These are phyloP conservation scores for Stephania japonica DNA, from an alignment of 164 flowering plant species.

Conservation along the genomic window DNA sequence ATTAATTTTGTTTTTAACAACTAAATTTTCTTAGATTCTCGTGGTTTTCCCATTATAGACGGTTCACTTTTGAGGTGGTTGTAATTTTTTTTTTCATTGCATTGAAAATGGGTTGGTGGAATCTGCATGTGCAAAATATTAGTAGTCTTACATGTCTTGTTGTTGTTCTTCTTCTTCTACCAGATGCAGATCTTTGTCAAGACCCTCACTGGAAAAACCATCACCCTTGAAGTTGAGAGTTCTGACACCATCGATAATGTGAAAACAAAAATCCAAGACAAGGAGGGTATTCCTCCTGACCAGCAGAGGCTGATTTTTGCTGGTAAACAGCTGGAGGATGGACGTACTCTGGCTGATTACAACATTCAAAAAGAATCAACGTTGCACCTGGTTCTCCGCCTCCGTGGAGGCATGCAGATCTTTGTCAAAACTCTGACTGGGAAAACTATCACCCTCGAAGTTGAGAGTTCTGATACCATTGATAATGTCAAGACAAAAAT, in stretches of 20 bases:
- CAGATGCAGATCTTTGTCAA: constrained; percentile 11
- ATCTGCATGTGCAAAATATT: not conserved
- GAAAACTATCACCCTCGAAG: not conserved
- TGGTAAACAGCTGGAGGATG: not conserved
- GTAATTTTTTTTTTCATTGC: no score
- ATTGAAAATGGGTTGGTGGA: no score
- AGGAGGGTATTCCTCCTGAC: constrained; percentile 49
- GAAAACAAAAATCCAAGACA: constrained; percentile 30
- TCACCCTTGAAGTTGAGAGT: constrained; percentile 1
- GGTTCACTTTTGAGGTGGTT: not conserved
- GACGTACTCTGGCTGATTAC: not conserved
- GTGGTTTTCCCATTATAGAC: no score
- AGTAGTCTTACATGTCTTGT: not conserved
- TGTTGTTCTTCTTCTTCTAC: not conserved
- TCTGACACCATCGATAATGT: not conserved
- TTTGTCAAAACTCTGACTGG: not conserved
- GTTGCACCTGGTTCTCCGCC: not conserved
- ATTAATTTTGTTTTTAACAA: no score
- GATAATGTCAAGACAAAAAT: not conserved
- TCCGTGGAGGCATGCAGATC: not conserved
- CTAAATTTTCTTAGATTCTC: no score
- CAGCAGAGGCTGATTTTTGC: constrained; percentile 48
- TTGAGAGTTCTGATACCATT: not conserved
- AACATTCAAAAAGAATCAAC: not conserved
- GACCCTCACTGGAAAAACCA: constrained; percentile 11